Evolutionary conservation across 148 eudicot genomes (phyloP).

Genomic region (Chenopodium berlandieri): DNA sequence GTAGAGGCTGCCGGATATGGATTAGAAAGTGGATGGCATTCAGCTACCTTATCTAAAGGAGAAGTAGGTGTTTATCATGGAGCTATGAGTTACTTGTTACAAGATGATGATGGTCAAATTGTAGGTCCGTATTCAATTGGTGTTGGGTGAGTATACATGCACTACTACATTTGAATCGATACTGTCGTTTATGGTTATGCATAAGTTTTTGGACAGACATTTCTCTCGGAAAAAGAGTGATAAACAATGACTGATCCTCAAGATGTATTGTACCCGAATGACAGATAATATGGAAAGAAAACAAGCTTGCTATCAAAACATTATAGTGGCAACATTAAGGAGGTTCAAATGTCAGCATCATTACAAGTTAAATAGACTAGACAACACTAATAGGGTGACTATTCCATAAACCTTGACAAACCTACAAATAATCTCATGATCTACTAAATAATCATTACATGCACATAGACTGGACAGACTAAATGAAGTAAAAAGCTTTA

Average conservation of each 20-base stretch:
- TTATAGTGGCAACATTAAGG: not conserved
- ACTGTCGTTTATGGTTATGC: not conserved
- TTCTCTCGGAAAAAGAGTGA: no score
- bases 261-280: no score
- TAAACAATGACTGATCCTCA: no score
- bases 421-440: no score
- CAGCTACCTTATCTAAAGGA: constrained; percentile 62
- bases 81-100: constrained; percentile 71
- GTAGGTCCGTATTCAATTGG: constrained; percentile 62
- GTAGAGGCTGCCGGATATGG: constrained; percentile 75
- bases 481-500: not conserved
- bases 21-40: constrained; percentile 57
- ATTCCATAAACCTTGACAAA: not conserved
- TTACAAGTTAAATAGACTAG: not conserved
- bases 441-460: no score
- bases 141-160: constrained; percentile 47
- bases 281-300: no score
- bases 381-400: not conserved
- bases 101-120: constrained; percentile 77
- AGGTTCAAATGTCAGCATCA: not conserved
- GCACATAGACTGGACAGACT: not conserved
- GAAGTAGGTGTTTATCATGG: constrained; percentile 75
- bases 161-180: not conserved
- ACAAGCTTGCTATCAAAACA: no score
- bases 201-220: no score